Evolutionary conservation across 192 early-diverging fungal genomes (phyloP).

Genomic region (Entophlyctis luteolus): DNA sequence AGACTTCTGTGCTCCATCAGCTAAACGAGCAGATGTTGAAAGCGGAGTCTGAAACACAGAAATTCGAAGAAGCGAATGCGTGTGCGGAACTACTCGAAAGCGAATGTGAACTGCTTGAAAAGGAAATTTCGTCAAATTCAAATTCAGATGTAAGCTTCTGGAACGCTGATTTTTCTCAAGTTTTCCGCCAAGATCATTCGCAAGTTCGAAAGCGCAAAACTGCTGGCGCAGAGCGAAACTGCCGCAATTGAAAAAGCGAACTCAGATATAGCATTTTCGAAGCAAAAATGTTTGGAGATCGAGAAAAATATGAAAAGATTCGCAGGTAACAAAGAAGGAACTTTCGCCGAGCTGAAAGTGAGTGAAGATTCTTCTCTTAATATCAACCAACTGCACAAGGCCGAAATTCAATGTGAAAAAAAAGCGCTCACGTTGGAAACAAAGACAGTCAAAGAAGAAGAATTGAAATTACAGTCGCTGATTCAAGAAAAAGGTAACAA

Average conservation of each 20-base stretch:
- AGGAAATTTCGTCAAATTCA: slow-evolving; percentile 72
- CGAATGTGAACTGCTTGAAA: slow-evolving; percentile 70
- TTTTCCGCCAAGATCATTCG: slow-evolving; percentile 24
- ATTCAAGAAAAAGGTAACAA: slow-evolving; percentile 54
- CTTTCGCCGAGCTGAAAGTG: slow-evolving; percentile 74
- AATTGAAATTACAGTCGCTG: slow-evolving; percentile 46
- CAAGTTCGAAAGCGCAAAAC: slow-evolving; percentile 43
- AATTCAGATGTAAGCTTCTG: slow-evolving; percentile 57
- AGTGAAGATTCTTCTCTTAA: neutral
- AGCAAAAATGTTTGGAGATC: slow-evolving; percentile 1
- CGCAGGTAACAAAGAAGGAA: slow-evolving; percentile 78
- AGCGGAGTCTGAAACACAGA: slow-evolving; percentile 48
- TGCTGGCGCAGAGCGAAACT: slow-evolving; percentile 48
- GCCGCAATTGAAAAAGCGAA: slow-evolving; percentile 44
- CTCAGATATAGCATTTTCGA: neutral
- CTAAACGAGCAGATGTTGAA: slow-evolving; percentile 55
- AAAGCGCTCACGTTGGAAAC: slow-evolving; percentile 58
- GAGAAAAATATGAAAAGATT: slow-evolving; percentile 85
- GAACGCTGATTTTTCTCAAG: neutral
- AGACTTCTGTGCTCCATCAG: slow-evolving; percentile 47
- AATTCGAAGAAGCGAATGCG: slow-evolving; percentile 59
- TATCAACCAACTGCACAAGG: neutral
- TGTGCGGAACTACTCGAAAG: slow-evolving; percentile 66
- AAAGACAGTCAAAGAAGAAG: slow-evolving; percentile 61
- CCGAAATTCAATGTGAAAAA: slow-evolving; percentile 63